These are phyloP conservation scores for Xerocomus potaroensis DNA, from an alignment of 768 basidiomycete species.

Conservation along the genomic window DNA sequence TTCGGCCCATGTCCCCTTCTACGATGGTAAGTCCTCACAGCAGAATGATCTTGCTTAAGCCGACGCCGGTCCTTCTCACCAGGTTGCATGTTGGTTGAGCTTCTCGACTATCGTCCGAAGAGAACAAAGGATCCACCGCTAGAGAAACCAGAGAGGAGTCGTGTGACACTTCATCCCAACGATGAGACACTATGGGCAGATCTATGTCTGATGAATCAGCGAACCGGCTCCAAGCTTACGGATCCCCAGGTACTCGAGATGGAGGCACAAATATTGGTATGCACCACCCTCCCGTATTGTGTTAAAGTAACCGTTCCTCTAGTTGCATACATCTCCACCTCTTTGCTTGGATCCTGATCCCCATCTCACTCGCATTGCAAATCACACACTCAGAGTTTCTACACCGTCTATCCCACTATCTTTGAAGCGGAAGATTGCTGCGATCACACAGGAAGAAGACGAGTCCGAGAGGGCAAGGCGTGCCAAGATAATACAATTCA, in stretches of 20 bases:
- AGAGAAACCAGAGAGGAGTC: slow-evolving; percentile 57
- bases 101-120: slow-evolving; percentile 69
- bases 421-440: slow-evolving; percentile 71
- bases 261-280: slow-evolving; percentile 70
- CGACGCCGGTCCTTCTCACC: slow-evolving; percentile 1
- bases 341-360: slow-evolving; percentile 80
- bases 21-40: slow-evolving; percentile 56
- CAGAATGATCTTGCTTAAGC: neutral
- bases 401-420: slow-evolving; percentile 69
- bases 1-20: slow-evolving; percentile 67
- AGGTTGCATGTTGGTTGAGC: slow-evolving; percentile 86
- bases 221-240: slow-evolving; percentile 54
- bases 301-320: slow-evolving; percentile 8
- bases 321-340: slow-evolving; percentile 74
- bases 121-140: slow-evolving; percentile 52
- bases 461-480: slow-evolving; percentile 70
- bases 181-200: slow-evolving; percentile 78
- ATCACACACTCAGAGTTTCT: slow-evolving; percentile 68
- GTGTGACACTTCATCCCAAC: slow-evolving; percentile 74
- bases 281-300: slow-evolving; percentile 15
- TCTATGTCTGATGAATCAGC: slow-evolving; percentile 64
- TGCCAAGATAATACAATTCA: slow-evolving; percentile 73
- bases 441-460: slow-evolving; percentile 68
- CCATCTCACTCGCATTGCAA: slow-evolving; percentile 70
- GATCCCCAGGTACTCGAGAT: slow-evolving; percentile 70